phyloP scores from a whole-genome alignment of 2,329 filamentous ascomycete genomes.

The Colletotrichum limetticola region DNA sequence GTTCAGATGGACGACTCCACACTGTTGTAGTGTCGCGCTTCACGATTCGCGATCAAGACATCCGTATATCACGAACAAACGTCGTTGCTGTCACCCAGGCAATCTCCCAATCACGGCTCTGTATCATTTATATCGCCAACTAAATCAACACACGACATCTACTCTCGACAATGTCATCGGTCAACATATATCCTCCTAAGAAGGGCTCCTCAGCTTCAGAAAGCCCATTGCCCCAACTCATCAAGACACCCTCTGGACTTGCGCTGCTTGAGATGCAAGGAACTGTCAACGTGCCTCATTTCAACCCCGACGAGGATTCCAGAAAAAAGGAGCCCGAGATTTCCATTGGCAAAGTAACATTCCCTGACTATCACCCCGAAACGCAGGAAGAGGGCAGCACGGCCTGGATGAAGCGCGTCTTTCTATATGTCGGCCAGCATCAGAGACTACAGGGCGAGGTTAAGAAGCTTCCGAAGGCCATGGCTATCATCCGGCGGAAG shows the following conservation, averaged over 20 bases:
- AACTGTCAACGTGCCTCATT: slow-evolving; percentile 78
- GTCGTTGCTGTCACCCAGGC: neutral
- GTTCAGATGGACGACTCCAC: neutral
- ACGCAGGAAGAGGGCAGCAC: slow-evolving; percentile 61
- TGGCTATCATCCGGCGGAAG: slow-evolving; percentile 80
- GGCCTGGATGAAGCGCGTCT: slow-evolving; percentile 90
- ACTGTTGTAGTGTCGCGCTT: neutral
- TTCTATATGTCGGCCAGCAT: slow-evolving; percentile 88
- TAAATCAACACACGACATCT: neutral
- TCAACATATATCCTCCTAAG: slow-evolving; percentile 53
- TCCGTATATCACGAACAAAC: neutral
- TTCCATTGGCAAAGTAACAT: slow-evolving; percentile 78
- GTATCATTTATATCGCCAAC: too few species aligned
- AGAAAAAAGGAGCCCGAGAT: slow-evolving; percentile 45
- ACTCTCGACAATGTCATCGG: slow-evolving; percentile 46
- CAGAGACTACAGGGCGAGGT: slow-evolving; percentile 91
- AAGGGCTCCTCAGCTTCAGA: slow-evolving; percentile 35
- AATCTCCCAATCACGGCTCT: neutral
- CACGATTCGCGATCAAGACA: neutral
- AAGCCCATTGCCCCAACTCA: slow-evolving; percentile 78
- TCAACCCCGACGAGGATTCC: slow-evolving; percentile 45
- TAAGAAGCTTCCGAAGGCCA: slow-evolving; percentile 82
- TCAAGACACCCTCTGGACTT: slow-evolving; percentile 89
- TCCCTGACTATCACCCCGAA: slow-evolving; percentile 76
- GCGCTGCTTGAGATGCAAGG: slow-evolving; percentile 94